Conservation (phyloP, 1,284 basidiomycete genomes). For the Moesziomyces sp. region DNA sequence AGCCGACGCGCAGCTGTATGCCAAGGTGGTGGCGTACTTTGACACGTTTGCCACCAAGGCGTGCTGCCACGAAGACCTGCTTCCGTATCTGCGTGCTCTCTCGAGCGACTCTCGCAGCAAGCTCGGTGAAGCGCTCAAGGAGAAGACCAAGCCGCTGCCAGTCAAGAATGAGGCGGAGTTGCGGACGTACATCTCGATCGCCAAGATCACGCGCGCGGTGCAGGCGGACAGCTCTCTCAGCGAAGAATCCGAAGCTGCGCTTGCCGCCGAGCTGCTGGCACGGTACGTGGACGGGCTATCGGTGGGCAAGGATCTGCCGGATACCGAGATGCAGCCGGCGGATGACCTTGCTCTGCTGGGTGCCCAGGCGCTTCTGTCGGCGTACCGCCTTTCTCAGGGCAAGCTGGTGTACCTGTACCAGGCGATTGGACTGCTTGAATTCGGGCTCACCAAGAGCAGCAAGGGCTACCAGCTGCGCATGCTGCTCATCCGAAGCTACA, state of each 20-base stretch:
- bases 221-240: conserved; percentile 13
- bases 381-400: conserved; percentile 55
- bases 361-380: conserved; percentile 76
- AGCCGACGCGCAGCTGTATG: conserved; percentile 6
- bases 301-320: conserved; percentile 75
- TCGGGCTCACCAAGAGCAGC: conserved; percentile 34
- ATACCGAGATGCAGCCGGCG: conserved; percentile 84
- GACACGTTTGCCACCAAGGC: conserved; percentile 79
- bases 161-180: conserved; percentile 26
- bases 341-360: conserved; percentile 84
- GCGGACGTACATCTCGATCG: conserved; percentile 37
- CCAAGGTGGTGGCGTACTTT: conserved; percentile 73
- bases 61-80: conserved; percentile 85
- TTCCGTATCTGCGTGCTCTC: conserved; percentile 73
- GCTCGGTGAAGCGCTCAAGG: conserved; percentile 5
- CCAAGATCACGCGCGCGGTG: conserved; percentile 39
- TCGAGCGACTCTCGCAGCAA: conserved; percentile 68
- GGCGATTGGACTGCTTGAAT: conserved; percentile 37
- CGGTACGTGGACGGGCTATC: conserved; percentile 74
- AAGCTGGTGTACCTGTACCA: conserved; percentile 17
- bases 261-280: conserved; percentile 24
- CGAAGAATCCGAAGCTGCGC: conserved; percentile 11
- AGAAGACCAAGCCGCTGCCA: conserved; percentile 7
- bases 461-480: conserved; percentile 58
- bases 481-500: conserved; percentile 46